Evolutionary conservation across 2,329 filamentous ascomycete species (phyloP), one percentile per base, ranked within the genome.

Genomic region (Coniochaeta prunicola): DNA sequence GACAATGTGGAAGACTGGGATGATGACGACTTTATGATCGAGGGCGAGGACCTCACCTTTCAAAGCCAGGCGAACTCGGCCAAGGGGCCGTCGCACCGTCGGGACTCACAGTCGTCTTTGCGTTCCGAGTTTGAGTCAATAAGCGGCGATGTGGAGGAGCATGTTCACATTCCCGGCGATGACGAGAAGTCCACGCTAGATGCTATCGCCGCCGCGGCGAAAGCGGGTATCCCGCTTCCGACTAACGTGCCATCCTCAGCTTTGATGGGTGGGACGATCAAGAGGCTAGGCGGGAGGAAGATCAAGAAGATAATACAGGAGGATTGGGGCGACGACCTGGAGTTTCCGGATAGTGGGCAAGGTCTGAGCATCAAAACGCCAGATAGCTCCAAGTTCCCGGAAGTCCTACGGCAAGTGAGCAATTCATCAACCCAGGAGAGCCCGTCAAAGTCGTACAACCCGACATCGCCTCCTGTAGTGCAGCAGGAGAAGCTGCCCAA

Each of bases 141-240:
- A 64, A 82, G 83, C 59, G 89, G 86, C 61, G 91, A 96, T 67
- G 91, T 96, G 67, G 91, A 96, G 73, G 92, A 87, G 78, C 91
- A 97, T 66, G 83, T 97, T 24, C 84, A 93, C 65, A 77, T 97
- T 31, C 87, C 91, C 2, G 90, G 88, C 55, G 89, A 94, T 70
- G 92, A 97, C 70, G 90, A 96, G 67, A 82, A 85, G 63, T 91
- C 91, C 1, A 96, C 89, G 10, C 77, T 87, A 65, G 89, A 96
- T 69, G 92, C 94, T 61, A 93, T 99, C 67, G 85, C 90, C 26
- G 90, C 91, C 7, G 93, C 92, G 34, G 89, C 91, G 68, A 87
- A 86, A 70, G 92, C 92, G 28, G 94, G 94, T 65, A 96, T 99
- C 63, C 93, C 94, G 7, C 85, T 97, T 59, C 94, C 94, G 30